These are phyloP conservation scores for Paxillus involutus DNA, from an alignment of 768 basidiomycete genomes.

Conservation along the genomic window DNA sequence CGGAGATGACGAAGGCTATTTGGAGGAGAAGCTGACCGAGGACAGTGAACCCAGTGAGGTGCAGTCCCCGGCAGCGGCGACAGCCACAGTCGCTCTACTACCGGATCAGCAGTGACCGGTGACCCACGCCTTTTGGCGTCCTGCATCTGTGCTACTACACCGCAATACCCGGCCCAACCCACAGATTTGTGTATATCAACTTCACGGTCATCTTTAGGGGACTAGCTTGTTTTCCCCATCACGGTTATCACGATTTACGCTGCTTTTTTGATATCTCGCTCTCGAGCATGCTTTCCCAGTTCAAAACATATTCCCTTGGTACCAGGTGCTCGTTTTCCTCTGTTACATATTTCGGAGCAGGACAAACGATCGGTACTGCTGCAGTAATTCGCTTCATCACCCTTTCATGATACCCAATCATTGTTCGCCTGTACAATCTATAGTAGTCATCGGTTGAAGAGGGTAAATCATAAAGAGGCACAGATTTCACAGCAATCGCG, in stretches of 20 bases:
- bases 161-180: neutral
- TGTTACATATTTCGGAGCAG: constrained; percentile 10
- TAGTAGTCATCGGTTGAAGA: too few relatives aligned
- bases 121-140: neutral
- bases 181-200: constrained; percentile 4
- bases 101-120: constrained; percentile 15
- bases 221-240: constrained; percentile 2
- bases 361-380: constrained; percentile 9
- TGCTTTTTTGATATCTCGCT: constrained; percentile 29
- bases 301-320: neutral
- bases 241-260: constrained; percentile 23
- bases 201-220: neutral
- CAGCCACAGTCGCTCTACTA: neutral
- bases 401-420: neutral
- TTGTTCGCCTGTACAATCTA: neutral
- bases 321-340: neutral
- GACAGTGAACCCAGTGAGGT: constrained; percentile 9
- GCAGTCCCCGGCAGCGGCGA: constrained; percentile 4
- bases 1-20: constrained; percentile 46
- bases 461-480: too few relatives aligned
- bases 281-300: constrained; percentile 17
- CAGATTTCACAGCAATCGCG: too few relatives aligned
- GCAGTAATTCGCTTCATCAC: constrained; percentile 1
- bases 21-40: constrained; percentile 30
- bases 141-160: neutral